Percentiles rank a stretch among this genome's conserved stretches.
Evolutionary conservation across 2,329 filamentous ascomycete species (phyloP).

Genomic region (Cytospora mali): DNA sequence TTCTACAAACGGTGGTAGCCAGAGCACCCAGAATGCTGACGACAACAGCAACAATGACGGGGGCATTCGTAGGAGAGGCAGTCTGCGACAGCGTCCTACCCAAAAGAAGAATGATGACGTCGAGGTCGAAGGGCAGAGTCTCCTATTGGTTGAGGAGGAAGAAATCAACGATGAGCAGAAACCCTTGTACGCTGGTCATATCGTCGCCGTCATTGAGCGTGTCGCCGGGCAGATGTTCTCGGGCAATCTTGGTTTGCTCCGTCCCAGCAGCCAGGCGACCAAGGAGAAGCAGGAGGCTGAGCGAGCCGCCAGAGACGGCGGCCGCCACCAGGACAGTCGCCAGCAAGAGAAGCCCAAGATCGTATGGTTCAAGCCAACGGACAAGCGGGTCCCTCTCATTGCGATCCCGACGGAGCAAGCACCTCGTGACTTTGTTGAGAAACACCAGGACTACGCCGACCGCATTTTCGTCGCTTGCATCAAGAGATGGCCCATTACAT

Average conservation of each 20-base stretch:
- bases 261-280: slow-evolving; percentile 95
- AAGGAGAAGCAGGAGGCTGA: slow-evolving; percentile 99
- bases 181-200: slow-evolving; percentile 93
- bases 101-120: slow-evolving; percentile 99
- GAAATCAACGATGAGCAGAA: slow-evolving; percentile 99
- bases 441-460: slow-evolving; percentile 96
- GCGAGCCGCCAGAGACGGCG: slow-evolving; percentile 85
- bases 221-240: slow-evolving; percentile 99
- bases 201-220: slow-evolving; percentile 96
- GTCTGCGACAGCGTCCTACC: slow-evolving; percentile 91
- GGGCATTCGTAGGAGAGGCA: slow-evolving; percentile 88
- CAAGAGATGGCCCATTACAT: slow-evolving; percentile 99
- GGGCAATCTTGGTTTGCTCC: slow-evolving; percentile 87
- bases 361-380: slow-evolving; percentile 99
- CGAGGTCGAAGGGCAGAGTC: slow-evolving; percentile 95
- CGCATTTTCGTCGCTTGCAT: slow-evolving; percentile 99
- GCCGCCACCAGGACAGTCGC: slow-evolving; percentile 75
- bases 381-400: slow-evolving; percentile 97
- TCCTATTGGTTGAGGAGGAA: slow-evolving; percentile 95
- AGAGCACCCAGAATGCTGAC: slow-evolving; percentile 64
- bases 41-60: slow-evolving; percentile 69
- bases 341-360: slow-evolving; percentile 98
- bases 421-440: slow-evolving; percentile 96
- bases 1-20: slow-evolving; percentile 71
- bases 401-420: slow-evolving; percentile 98